Percentiles rank a stretch among this genome's conserved stretches.
These are phyloP conservation scores for Alopecurus myosuroides DNA, from an alignment of 176 grass and related monocot species.

Conservation along the genomic window DNA sequence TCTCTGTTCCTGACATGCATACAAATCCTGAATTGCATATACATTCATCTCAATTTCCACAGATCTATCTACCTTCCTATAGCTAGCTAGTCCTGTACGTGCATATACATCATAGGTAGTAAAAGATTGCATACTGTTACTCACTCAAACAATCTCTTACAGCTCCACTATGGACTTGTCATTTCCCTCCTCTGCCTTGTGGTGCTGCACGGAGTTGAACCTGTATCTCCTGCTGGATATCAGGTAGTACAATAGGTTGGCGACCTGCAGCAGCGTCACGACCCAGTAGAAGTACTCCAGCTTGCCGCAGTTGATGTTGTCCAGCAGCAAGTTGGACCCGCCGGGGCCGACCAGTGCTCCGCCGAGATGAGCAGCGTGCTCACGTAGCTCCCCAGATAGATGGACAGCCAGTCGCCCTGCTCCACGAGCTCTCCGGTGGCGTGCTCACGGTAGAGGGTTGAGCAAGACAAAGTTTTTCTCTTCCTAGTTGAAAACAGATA, in stretches of 20 bases:
- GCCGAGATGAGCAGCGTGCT: conserved; percentile 54
- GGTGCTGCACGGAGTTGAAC: conserved; percentile 48
- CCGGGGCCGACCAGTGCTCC: conserved; percentile 38
- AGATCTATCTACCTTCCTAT: background rate
- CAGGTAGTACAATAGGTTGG: conserved; percentile 66
- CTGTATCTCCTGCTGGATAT: conserved; percentile 56
- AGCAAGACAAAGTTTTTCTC: too few species aligned
- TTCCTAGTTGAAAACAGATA: too few species aligned
- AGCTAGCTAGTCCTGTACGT: conserved; percentile 9
- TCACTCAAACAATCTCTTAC: conserved; percentile 31
- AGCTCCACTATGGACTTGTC: conserved; percentile 25
- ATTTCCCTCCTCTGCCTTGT: conserved; percentile 8
- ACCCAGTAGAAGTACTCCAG: conserved; percentile 81
- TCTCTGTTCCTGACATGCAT: conserved; percentile 10
- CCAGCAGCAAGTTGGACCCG: conserved; percentile 61
- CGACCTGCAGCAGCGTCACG: conserved; percentile 41
- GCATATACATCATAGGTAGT: background rate
- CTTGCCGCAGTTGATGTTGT: conserved; percentile 74
- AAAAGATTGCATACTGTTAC: background rate
- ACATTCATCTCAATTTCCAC: background rate
- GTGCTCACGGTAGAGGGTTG: too few species aligned
- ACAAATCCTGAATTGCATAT: background rate
- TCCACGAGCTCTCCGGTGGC: conserved; percentile 89
- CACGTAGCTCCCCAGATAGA: conserved; percentile 65
- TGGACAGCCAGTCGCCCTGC: conserved; percentile 68